These are phyloP conservation scores for Postia placenta DNA, from an alignment of 768 basidiomycete genomes.

Conservation along the genomic window DNA sequence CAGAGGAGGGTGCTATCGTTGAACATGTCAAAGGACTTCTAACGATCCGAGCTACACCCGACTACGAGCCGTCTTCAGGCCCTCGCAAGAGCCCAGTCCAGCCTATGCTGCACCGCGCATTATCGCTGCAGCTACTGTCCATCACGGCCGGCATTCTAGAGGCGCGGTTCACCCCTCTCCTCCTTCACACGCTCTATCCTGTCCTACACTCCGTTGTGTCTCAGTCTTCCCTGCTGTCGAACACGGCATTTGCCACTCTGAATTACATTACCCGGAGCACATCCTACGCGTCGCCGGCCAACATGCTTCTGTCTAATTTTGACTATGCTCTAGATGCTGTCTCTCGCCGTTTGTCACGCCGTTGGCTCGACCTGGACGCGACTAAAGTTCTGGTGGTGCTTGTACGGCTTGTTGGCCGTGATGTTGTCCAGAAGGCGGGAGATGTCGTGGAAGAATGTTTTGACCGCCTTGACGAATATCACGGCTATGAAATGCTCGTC, in stretches of 20 bases:
- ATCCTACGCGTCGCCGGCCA: conserved; percentile 85
- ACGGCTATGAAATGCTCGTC: conserved; percentile 84
- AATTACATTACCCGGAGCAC: conserved; percentile 63
- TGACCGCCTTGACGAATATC: conserved; percentile 91
- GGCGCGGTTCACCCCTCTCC: conserved; percentile 61
- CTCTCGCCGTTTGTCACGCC: conserved; percentile 71
- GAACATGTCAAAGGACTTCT: conserved; percentile 65
- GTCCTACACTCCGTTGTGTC: conserved; percentile 84
- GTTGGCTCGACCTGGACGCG: conserved; percentile 83
- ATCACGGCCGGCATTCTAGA: conserved; percentile 67
- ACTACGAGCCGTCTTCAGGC: conserved; percentile 1
- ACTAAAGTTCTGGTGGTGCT: conserved; percentile 84
- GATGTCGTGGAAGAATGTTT: conserved; percentile 98
- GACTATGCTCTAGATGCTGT: conserved; percentile 94
- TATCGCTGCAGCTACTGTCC: conserved; percentile 73
- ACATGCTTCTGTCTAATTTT: conserved; percentile 88
- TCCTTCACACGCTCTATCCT: conserved; percentile 80
- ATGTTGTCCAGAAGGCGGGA: conserved; percentile 82
- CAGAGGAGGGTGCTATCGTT: conserved; percentile 39
- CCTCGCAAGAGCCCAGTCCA: conserved; percentile 36
- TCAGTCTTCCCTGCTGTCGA: conserved; percentile 54
- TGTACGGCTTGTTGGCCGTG: conserved; percentile 79
- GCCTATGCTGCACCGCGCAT: conserved; percentile 57
- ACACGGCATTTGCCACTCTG: conserved; percentile 73
- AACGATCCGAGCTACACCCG: conserved; percentile 42